A percentile compares a stretch with the other conserved stretches of the same genome.
Conservation (phyloP, 148 eudicot genomes). For the Camellia japonica region DNA sequence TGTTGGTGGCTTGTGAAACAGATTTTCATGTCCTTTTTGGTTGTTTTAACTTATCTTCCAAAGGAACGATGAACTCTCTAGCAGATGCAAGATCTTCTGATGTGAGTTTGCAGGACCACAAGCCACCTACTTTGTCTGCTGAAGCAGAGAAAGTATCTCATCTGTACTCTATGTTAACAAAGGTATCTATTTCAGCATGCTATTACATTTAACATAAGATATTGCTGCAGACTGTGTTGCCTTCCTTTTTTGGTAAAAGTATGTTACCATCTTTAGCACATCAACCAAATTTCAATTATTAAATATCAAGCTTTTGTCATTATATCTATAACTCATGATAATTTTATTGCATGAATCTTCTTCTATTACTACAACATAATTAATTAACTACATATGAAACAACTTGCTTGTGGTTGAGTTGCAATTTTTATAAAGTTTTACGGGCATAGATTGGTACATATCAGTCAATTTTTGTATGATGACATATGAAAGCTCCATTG, state of each 20-base stretch:
- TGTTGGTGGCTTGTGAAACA: constrained; percentile 61
- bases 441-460: neutral
- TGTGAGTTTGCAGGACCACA: constrained; percentile 22
- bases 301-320: neutral
- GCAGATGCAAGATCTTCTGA: constrained; percentile 26
- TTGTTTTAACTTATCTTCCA: constrained; percentile 34
- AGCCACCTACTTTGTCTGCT: constrained; percentile 30
- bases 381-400: neutral
- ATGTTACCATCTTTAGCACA: constrained; percentile 4
- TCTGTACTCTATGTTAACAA: constrained; percentile 51
- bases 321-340: neutral
- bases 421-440: neutral
- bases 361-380: neutral
- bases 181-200: constrained; percentile 41
- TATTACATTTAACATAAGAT: neutral
- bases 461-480: neutral
- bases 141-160: constrained; percentile 53
- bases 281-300: neutral
- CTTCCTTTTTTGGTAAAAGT: neutral
- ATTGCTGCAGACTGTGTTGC: constrained; percentile 2
- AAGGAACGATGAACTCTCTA: constrained; percentile 25
- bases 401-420: neutral
- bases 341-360: neutral
- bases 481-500: neutral
- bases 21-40: constrained; percentile 70